Evolutionary conservation across 1,139 yeast genomes (phyloP).

Genomic region (Ashbya aceris): DNA sequence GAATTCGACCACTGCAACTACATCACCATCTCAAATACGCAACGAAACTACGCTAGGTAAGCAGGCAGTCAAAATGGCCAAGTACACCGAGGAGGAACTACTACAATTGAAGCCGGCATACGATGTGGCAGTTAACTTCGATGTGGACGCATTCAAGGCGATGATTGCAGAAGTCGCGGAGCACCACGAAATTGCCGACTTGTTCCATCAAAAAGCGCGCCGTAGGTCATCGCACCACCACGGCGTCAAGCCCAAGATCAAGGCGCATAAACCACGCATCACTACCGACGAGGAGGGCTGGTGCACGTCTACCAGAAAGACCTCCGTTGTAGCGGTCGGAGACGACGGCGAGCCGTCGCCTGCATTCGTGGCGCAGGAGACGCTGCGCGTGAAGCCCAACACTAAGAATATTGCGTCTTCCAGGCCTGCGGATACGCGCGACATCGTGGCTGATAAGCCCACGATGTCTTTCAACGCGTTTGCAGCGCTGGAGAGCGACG

Average conservation of each 20-base stretch:
- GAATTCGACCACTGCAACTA: too few relatives aligned
- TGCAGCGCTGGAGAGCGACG: slow-evolving; percentile 61
- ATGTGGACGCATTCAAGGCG: slow-evolving; percentile 53
- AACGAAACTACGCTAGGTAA: background rate
- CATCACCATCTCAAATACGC: background rate
- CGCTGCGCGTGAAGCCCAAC: slow-evolving; percentile 53
- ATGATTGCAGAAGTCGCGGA: slow-evolving; percentile 56
- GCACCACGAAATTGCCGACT: slow-evolving; percentile 32
- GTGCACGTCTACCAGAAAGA: slow-evolving; percentile 52
- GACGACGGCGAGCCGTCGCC: slow-evolving; percentile 39
- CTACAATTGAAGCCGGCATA: slow-evolving; percentile 48
- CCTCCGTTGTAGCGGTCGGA: slow-evolving; percentile 42
- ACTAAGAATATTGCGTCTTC: slow-evolving; percentile 66
- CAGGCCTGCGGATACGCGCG: slow-evolving; percentile 65
- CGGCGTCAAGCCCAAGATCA: slow-evolving; percentile 42
- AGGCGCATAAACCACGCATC: slow-evolving; percentile 48
- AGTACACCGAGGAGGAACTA: slow-evolving; percentile 66
- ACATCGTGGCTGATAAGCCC: slow-evolving; percentile 57
- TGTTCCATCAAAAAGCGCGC: slow-evolving; percentile 37
- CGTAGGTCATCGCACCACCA: slow-evolving; percentile 53
- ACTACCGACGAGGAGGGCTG: slow-evolving; percentile 67
- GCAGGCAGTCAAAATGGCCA: slow-evolving; percentile 34
- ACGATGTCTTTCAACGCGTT: slow-evolving; percentile 65
- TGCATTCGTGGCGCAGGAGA: slow-evolving; percentile 24
- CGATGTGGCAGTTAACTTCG: slow-evolving; percentile 50